These are phyloP conservation scores for Guillardia theta DNA, from an alignment of 78 protist genomes.

Conservation along the genomic window DNA sequence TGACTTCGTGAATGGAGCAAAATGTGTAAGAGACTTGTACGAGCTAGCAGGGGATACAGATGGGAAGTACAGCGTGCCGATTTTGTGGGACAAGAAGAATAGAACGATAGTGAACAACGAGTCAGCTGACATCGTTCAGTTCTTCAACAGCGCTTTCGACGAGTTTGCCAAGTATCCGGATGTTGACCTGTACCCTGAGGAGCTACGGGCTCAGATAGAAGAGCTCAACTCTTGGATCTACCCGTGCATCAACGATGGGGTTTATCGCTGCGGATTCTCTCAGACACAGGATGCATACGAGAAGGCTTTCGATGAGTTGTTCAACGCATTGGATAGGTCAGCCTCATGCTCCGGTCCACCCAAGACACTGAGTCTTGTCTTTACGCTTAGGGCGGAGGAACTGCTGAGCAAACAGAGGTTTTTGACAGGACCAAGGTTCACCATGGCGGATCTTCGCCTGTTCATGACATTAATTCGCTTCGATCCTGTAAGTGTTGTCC, in stretches of 20 bases:
- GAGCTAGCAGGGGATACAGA: slow-evolving; percentile 31
- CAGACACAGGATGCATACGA: background rate
- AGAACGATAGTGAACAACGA: background rate
- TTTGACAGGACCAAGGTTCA: slow-evolving; percentile 53
- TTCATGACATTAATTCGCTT: background rate
- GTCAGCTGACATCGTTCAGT: background rate
- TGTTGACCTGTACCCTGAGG: background rate
- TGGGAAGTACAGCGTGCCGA: slow-evolving; percentile 76
- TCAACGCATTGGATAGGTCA: background rate
- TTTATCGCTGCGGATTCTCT: background rate
- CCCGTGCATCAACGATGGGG: background rate
- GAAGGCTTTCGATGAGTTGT: background rate
- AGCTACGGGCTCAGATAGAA: background rate
- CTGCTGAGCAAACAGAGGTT: slow-evolving; percentile 49
- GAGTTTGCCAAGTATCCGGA: slow-evolving; percentile 54
- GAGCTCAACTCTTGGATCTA: background rate
- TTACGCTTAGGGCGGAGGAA: slow-evolving; percentile 71
- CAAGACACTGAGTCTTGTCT: background rate
- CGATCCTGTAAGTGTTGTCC: background rate
- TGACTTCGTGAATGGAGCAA: background rate
- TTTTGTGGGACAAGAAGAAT: slow-evolving; percentile 55
- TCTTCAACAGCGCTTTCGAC: slow-evolving; percentile 62
- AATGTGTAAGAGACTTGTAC: slow-evolving; percentile 44
- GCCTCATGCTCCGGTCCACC: background rate
- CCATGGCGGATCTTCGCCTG: background rate